Base-by-base conservation (phyloP, 441 rosid species). In the Omphalea diandra region DNA sequence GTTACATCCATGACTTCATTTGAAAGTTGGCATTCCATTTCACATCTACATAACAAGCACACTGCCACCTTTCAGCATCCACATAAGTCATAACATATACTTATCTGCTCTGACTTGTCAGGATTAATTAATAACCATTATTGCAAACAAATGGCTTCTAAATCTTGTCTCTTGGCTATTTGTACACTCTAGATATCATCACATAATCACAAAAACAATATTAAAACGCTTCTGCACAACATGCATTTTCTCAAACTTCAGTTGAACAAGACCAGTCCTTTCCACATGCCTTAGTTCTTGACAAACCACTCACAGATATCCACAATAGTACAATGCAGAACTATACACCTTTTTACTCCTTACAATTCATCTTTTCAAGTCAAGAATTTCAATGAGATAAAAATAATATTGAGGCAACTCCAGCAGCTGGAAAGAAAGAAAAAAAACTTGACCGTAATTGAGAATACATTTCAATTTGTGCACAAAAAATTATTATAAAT, bases 221-320 rank as follows among this genome's bases (percentile, higher is more conserved):
- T 32, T 33, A 32, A 33, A 27, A 20, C 40, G 8, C 52, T 47
- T 47, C n/a, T 18, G 52, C 22, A 58, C 40, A 33, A 11, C 40
- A 7, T 58, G 40, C 40, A 7, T 7, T 22, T 56, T 31, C 31
- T n/a, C 61, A 56, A 29, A 6, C 22, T 15, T 17, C 22, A 29
- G 61, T n/a, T 62, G 3, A 62, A 62, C 66, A 40, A 62, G 2
- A 38, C 50, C 24, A n/a, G 24, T 22, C 63, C 66, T 17, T 38
- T 15, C 32, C 9, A 24, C 7, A 41, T 26, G 12, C 22, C 22
- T 44, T 15, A 15, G 44, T 41, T 27, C 53, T 63, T 31, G 24
- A 44, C 17, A 20, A 44, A 44, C 52, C 41, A 43, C 49, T 40
- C 36, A 44, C 11, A 44, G 35, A 18, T 1, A 60, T 44, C 24